Conservation (phyloP, 176 grass and related monocot genomes). For the Tillandsia fasciculata region DNA sequence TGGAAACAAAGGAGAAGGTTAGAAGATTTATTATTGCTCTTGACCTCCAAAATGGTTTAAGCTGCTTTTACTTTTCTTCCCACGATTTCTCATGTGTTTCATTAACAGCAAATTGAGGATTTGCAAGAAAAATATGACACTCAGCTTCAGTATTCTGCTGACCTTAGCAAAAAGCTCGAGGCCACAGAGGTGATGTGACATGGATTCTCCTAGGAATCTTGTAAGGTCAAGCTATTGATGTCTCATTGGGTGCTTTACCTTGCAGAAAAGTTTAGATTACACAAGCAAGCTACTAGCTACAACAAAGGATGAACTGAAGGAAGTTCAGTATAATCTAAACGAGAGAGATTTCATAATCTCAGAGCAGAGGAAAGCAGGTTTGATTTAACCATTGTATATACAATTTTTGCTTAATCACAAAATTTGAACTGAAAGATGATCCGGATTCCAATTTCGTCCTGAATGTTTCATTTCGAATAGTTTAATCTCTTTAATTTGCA, state of each 20-base stretch:
- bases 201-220: background rate
- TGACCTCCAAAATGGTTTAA: background rate
- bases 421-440: too few species aligned
- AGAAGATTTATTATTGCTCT: background rate
- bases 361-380: conserved; percentile 94
- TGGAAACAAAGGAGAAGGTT: conserved; percentile 72
- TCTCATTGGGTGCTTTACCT: background rate
- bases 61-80: background rate
- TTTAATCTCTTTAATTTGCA: too few species aligned
- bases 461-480: too few species aligned
- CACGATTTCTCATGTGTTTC: conserved; percentile 2
- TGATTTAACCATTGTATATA: background rate
- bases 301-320: conserved; percentile 77
- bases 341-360: conserved; percentile 87
- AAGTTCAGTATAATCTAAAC: conserved; percentile 66
- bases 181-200: conserved; percentile 50
- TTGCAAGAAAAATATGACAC: conserved; percentile 66
- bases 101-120: conserved; percentile 54
- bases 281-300: conserved; percentile 62
- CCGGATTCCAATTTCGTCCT: too few species aligned
- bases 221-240: background rate
- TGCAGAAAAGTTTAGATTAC: conserved; percentile 80
- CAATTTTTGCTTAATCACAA: too few species aligned
- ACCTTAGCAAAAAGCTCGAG: conserved; percentile 62
- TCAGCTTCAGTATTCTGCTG: conserved; percentile 54